Conservation (phyloP, 2,329 filamentous ascomycete genomes). For the Cercospora berteroae region DNA sequence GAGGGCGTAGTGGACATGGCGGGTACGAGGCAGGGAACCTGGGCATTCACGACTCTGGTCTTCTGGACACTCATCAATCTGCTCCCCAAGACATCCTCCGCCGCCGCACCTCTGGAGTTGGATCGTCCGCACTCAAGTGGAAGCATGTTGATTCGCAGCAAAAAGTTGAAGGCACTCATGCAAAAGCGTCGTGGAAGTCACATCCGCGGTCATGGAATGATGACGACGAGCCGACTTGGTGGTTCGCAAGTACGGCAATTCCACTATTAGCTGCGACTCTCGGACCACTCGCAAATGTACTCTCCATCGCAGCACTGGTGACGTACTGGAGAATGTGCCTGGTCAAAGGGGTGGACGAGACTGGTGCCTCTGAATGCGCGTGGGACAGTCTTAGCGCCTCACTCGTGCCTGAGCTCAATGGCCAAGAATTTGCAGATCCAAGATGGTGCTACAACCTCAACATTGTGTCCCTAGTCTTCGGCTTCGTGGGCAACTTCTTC, state of each 20-base stretch:
- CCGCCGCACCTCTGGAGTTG: constrained; percentile 19
- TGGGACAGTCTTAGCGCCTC: constrained; percentile 26
- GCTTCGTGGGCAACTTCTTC: constrained; percentile 75
- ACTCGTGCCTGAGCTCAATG: constrained; percentile 51
- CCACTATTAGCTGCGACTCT: constrained; percentile 75
- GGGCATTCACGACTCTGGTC: neutral
- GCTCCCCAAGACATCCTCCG: constrained; percentile 15
- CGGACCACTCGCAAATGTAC: constrained; percentile 81
- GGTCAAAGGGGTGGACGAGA: constrained; percentile 44
- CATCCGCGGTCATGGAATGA: constrained; percentile 35
- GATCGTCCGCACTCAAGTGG: neutral
- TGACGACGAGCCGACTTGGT: constrained; percentile 38
- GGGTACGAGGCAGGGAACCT: too few species aligned
- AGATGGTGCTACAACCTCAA: constrained; percentile 73
- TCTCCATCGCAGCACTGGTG: constrained; percentile 83
- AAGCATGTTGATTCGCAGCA: constrained; percentile 2
- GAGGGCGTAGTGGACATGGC: too few species aligned
- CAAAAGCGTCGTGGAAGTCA: constrained; percentile 27
- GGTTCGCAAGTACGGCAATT: constrained; percentile 40
- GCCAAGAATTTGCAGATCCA: constrained; percentile 64
- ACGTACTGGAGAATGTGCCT: constrained; percentile 69
- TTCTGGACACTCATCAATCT: constrained; percentile 13
- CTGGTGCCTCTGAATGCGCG: constrained; percentile 38
- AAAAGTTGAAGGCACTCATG: constrained; percentile 15
- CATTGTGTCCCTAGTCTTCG: constrained; percentile 71